phyloP scores from a whole-genome alignment of 73 alveolate genomes.

The Stentor roeselii region DNA sequence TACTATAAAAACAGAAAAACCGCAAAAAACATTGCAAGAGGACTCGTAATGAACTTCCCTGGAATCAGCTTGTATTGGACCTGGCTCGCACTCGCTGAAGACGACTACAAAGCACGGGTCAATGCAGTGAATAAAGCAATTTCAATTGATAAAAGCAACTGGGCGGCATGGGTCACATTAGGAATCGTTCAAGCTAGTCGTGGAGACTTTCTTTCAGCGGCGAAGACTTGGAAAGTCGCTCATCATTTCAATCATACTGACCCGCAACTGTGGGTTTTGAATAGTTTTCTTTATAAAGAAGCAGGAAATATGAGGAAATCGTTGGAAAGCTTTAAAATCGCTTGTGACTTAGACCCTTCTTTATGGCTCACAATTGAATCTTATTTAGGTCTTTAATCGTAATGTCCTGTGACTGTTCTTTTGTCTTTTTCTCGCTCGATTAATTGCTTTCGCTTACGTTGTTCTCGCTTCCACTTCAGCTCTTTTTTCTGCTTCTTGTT shows the following conservation, averaged over 20 bases:
- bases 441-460: background rate
- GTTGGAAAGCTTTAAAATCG: background rate
- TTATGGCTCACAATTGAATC: background rate
- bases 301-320: background rate
- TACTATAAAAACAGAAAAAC: too few species aligned
- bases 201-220: background rate
- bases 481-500: background rate
- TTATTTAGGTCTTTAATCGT: too few species aligned
- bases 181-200: background rate
- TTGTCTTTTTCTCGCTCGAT: background rate
- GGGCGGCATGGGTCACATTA: background rate
- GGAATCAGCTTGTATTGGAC: background rate
- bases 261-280: background rate
- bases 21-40: background rate
- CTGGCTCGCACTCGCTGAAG: background rate
- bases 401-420: too few species aligned
- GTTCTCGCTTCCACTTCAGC: conserved; percentile 3
- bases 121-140: background rate
- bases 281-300: background rate
- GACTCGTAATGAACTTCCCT: background rate
- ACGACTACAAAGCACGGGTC: background rate
- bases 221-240: background rate
- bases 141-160: background rate
- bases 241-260: background rate
- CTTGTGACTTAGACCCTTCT: conserved; percentile 1